Evolutionary conservation across 441 rosid species (phyloP).

Genomic region (Adansonia rubrostipa): DNA sequence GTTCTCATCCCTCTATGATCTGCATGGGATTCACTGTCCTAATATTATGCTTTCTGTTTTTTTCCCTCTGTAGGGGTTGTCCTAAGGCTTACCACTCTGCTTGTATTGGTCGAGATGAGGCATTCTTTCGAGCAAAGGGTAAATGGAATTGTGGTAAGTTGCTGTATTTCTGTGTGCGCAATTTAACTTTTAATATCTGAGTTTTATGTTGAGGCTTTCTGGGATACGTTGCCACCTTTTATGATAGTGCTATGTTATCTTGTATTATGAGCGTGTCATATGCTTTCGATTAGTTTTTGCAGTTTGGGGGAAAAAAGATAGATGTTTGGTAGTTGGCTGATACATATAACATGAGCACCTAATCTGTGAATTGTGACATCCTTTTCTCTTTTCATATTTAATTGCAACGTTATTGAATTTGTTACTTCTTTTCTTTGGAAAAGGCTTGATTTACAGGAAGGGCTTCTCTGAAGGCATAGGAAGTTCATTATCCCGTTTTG

Average conservation of each 20-base stretch:
- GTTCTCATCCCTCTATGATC: neutral
- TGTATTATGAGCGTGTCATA: slow-evolving; percentile 11
- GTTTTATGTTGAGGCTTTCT: neutral
- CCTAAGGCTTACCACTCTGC: slow-evolving; percentile 95
- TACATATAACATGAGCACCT: slow-evolving; percentile 8
- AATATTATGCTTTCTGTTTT: slow-evolving; percentile 25
- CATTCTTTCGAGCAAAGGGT: slow-evolving; percentile 79
- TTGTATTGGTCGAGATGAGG: slow-evolving; percentile 86
- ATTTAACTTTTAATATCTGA: neutral
- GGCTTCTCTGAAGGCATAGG: slow-evolving; percentile 50
- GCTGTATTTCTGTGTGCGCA: neutral
- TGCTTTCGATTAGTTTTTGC: slow-evolving; percentile 14
- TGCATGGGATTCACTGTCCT: slow-evolving; percentile 19
- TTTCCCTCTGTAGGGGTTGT: slow-evolving; percentile 68
- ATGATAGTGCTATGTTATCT: slow-evolving; percentile 9
- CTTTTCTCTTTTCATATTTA: slow-evolving; percentile 24
- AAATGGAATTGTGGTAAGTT: slow-evolving; percentile 95
- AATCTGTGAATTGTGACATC: slow-evolving; percentile 22
- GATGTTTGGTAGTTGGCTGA: neutral
- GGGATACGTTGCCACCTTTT: neutral
- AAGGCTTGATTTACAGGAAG: slow-evolving; percentile 42
- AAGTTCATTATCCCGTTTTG: slow-evolving; percentile 34
- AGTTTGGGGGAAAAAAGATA: neutral
- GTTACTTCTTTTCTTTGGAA: slow-evolving; percentile 43
- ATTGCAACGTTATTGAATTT: slow-evolving; percentile 35